Percentiles rank a stretch among this genome's conserved stretches.
These are phyloP conservation scores for Nepenthes alata DNA, from an alignment of 179 eudicot genomes.

Conservation along the genomic window DNA sequence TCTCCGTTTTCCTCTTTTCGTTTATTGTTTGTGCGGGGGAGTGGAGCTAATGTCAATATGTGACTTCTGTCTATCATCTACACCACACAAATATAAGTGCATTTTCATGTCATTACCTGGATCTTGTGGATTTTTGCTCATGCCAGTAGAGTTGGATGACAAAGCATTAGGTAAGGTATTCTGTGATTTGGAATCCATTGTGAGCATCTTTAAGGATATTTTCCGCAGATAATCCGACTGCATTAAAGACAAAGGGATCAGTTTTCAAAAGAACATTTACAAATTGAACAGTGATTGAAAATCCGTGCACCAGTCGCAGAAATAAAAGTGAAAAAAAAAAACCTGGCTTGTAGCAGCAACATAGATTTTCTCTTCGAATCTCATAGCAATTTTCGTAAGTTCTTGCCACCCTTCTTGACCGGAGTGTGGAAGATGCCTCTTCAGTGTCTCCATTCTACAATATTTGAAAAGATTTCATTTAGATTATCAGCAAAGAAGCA, in stretches of 20 bases:
- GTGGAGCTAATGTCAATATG: too few species aligned
- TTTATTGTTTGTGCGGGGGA: too few species aligned
- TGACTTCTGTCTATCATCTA: not conserved
- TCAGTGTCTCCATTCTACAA: slow-evolving; percentile 75
- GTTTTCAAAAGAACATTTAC: not conserved
- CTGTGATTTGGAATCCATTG: slow-evolving; percentile 86
- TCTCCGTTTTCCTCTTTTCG: too few species aligned
- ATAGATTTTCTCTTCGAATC: slow-evolving; percentile 90
- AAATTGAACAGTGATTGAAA: not conserved
- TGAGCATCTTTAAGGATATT: slow-evolving; percentile 84
- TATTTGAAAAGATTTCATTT: not conserved
- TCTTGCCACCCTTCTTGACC: slow-evolving; percentile 78
- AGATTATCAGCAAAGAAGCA: not conserved
- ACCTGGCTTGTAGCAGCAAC: slow-evolving; percentile 82
- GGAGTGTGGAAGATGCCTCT: slow-evolving; percentile 70
- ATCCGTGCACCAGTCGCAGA: not conserved
- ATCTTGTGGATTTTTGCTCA: slow-evolving; percentile 56
- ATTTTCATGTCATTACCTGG: slow-evolving; percentile 35
- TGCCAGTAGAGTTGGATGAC: slow-evolving; percentile 43
- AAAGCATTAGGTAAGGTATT: slow-evolving; percentile 44
- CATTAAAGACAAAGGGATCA: slow-evolving; percentile 5
- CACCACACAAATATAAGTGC: not conserved
- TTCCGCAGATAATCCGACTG: slow-evolving; percentile 88
- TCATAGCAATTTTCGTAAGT: slow-evolving; percentile 71
- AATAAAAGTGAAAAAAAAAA: slow-evolving; percentile 7